Conservation (phyloP, 2,329 filamentous ascomycete species). For the Chaetomium sp. region DNA sequence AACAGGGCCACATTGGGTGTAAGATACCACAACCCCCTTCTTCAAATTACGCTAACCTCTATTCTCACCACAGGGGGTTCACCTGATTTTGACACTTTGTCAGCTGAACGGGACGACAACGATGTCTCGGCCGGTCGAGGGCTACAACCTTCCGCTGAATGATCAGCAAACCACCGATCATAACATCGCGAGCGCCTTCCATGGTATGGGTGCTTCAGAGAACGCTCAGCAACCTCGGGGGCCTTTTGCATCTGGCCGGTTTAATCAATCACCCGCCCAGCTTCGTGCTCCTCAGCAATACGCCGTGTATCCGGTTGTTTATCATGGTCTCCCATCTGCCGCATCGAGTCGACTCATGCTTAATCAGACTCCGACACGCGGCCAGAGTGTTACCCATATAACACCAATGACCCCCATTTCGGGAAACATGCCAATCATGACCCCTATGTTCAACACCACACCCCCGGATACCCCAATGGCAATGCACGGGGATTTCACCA, state of each 20-base stretch:
- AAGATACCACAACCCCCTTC: slow-evolving; percentile 29
- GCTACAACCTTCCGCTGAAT: slow-evolving; percentile 11
- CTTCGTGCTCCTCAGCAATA: slow-evolving; percentile 40
- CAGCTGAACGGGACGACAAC: slow-evolving; percentile 11
- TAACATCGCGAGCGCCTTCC: slow-evolving; percentile 24
- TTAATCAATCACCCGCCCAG: slow-evolving; percentile 31
- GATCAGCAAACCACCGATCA: slow-evolving; percentile 15
- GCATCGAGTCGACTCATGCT: slow-evolving; percentile 40
- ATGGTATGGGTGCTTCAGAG: slow-evolving; percentile 26
- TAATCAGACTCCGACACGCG: slow-evolving; percentile 40
- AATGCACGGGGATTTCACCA: slow-evolving; percentile 45
- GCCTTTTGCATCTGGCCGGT: slow-evolving; percentile 35
- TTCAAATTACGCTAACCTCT: slow-evolving; percentile 10
- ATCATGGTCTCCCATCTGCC: slow-evolving; percentile 37
- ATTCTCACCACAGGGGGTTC: slow-evolving; percentile 24
- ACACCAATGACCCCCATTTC: slow-evolving; percentile 31
- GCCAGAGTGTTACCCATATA: slow-evolving; percentile 37
- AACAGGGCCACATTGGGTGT: slow-evolving; percentile 45
- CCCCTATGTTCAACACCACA: slow-evolving; percentile 38
- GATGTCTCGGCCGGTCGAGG: slow-evolving; percentile 13
- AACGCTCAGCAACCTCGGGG: slow-evolving; percentile 26
- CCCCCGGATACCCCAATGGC: slow-evolving; percentile 40
- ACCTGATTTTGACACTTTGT: slow-evolving; percentile 26
- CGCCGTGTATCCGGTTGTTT: slow-evolving; percentile 44
- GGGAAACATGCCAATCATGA: slow-evolving; percentile 32